Evolutionary conservation across 257 asterid species (phyloP), one percentile per base, ranked within the genome.

Genomic region (Leptodermis oblonga): DNA sequence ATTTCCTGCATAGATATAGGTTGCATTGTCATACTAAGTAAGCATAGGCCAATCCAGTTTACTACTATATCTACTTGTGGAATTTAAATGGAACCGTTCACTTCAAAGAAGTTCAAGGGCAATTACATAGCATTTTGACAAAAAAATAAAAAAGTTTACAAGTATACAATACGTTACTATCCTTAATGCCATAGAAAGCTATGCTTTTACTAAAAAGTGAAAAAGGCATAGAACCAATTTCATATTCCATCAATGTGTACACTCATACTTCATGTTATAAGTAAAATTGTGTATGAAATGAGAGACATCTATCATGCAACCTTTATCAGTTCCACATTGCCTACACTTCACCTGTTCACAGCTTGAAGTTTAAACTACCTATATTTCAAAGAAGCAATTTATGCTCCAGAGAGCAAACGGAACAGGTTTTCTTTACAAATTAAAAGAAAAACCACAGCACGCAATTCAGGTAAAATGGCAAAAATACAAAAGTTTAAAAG

Each of bases 1-100:
- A 55, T 77, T 71, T 62, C 79, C 92, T 85, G 89, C 80, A 68
- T 17, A 31, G 73, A 34, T 48, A 68, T 69, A 71, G 70, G 65
- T 31, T 36, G 28, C 20, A 34, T 20, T 9, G 41, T 65, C 55
- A 30, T 26, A 26, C 30, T 28, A 22, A 65, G 28, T n/a, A 30
- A 66, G 60, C 18, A 11, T 20, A 30, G 6, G 41, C 46, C 58
- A 48, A 48, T 20, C 12, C 37, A 64, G 69, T 23, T 13, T 13
- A 26, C 39, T 26, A n/a, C 15, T 8, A 48, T 23, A 11, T 17
- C 70, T 7, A 49, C 46, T 48, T 28, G 46, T 30, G 7, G 45
- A 25, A 67, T 51, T 7, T 20, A 49, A 22, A 39, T 4, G 18
- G 8, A 62, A 23, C 14, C 37, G 39, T 36, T 39, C n/a, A 36